Evolutionary conservation across 768 basidiomycete species (phyloP).

Genomic region (Nidularia pulvinata): DNA sequence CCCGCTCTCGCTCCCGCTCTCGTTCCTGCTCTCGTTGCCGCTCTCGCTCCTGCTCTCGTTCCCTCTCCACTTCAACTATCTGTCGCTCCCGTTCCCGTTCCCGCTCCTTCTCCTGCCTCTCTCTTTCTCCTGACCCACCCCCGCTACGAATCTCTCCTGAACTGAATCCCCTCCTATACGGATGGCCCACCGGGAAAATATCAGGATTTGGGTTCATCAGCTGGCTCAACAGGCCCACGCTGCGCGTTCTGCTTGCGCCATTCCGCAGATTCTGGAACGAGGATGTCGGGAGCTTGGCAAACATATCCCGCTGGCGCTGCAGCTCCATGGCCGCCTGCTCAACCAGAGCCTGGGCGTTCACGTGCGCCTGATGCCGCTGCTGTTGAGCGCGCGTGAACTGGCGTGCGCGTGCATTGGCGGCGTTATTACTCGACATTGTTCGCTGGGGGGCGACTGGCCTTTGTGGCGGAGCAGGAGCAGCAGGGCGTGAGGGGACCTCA

Average conservation of each 20-base stretch:
- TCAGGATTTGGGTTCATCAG: conserved; percentile 73
- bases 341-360: conserved; percentile 22
- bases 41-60: neutral
- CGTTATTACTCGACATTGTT: neutral
- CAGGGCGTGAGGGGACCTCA: conserved; percentile 8
- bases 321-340: conserved; percentile 58
- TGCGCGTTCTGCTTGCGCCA: conserved; percentile 26
- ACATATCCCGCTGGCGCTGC: conserved; percentile 68
- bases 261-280: conserved; percentile 57
- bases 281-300: conserved; percentile 66
- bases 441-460: neutral
- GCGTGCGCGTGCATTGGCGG: neutral
- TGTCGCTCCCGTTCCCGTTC: neutral
- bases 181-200: conserved; percentile 57
- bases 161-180: conserved; percentile 52
- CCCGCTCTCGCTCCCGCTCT: conserved; percentile 6
- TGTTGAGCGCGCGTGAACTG: conserved; percentile 15
- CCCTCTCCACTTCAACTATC: neutral
- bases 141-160: conserved; percentile 38
- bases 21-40: neutral
- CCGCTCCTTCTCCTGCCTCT: neutral
- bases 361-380: conserved; percentile 9
- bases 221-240: conserved; percentile 60
- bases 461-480: conserved; percentile 11
- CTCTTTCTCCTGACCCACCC: neutral